phyloP scores from a whole-genome alignment of 1,284 basidiomycete species.

The Anthracocystis walkeri region DNA sequence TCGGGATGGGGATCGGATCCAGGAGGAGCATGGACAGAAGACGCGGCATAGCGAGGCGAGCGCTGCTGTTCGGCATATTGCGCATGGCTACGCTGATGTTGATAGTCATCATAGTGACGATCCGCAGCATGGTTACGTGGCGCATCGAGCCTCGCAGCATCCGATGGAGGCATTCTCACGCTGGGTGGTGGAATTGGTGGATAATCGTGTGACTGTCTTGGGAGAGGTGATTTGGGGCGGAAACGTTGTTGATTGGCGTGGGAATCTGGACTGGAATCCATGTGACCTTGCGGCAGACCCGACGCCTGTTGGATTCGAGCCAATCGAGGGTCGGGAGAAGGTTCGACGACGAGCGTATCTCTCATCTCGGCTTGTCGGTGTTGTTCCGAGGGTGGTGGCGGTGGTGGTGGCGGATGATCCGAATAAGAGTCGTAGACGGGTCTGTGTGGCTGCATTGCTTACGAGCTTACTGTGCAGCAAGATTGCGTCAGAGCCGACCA shows the following conservation, averaged over 20 bases:
- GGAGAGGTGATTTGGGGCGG: constrained; percentile 8
- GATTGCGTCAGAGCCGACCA: constrained; percentile 5
- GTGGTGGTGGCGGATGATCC: neutral
- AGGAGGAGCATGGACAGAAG: neutral
- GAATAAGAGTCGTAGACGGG: constrained; percentile 18
- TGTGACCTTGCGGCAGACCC: constrained; percentile 26
- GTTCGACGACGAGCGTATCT: constrained; percentile 7
- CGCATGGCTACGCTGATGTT: constrained; percentile 5
- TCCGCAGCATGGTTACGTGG: neutral
- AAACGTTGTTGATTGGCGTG: constrained; percentile 2
- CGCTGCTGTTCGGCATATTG: constrained; percentile 13
- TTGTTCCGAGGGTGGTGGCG: neutral
- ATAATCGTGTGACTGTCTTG: constrained; percentile 6
- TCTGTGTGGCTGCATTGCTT: constrained; percentile 27
- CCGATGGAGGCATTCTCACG: no score
- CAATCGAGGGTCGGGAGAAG: constrained; percentile 15
- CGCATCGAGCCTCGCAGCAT: no score
- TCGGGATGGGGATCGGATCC: neutral
- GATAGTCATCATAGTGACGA: constrained; percentile 14
- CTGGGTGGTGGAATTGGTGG: neutral
- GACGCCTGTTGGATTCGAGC: constrained; percentile 20
- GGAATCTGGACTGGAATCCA: constrained; percentile 5
- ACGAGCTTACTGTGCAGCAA: neutral
- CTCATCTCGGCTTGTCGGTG: constrained; percentile 21
- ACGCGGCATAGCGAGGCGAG: constrained; percentile 9